Evolutionary conservation across 495 filamentous ascomycete species (phyloP).

Genomic region (Penicillium diatomitis): DNA sequence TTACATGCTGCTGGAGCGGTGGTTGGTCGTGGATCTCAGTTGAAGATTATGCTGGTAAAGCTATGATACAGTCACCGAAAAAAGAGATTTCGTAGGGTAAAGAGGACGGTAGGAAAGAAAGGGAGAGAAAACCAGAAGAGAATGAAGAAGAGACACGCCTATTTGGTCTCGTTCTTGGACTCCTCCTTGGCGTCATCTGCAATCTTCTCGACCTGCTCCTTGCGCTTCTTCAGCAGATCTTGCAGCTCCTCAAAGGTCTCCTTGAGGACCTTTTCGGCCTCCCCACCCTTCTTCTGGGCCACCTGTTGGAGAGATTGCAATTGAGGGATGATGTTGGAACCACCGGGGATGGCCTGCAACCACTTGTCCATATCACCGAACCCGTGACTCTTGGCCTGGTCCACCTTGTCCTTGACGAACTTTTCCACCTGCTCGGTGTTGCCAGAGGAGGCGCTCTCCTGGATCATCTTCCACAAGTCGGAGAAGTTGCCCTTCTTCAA

Average conservation of each 20-base stretch:
- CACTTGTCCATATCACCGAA: conserved; percentile 37
- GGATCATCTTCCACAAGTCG: conserved; percentile 45
- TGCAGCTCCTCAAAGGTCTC: conserved; percentile 47
- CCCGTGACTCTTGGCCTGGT: conserved; percentile 42
- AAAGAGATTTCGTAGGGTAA: too few relatives aligned
- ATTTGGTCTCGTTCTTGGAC: conserved; percentile 1
- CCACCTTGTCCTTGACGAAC: conserved; percentile 44
- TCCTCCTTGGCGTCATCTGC: conserved; percentile 27
- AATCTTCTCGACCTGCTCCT: conserved; percentile 31
- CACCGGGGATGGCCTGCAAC: conserved; percentile 42
- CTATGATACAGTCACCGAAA: too few relatives aligned
- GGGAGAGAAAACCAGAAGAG: too few relatives aligned
- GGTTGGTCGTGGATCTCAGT: too few relatives aligned
- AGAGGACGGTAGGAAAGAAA: too few relatives aligned
- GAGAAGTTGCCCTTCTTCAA: conserved; percentile 51
- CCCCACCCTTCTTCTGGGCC: conserved; percentile 47
- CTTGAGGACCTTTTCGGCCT: conserved; percentile 51
- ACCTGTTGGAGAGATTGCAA: conserved; percentile 44
- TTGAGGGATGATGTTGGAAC: conserved; percentile 46
- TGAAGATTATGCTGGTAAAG: too few relatives aligned
- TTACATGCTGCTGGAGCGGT: too few relatives aligned
- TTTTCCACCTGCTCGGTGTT: conserved; percentile 46
- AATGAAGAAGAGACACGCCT: too few relatives aligned
- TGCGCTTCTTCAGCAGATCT: conserved; percentile 35
- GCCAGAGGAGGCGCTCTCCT: conserved; percentile 44